phyloP scores from a whole-genome alignment of 2,329 filamentous ascomycete species.

The Pseudogymnoascus sp. region DNA sequence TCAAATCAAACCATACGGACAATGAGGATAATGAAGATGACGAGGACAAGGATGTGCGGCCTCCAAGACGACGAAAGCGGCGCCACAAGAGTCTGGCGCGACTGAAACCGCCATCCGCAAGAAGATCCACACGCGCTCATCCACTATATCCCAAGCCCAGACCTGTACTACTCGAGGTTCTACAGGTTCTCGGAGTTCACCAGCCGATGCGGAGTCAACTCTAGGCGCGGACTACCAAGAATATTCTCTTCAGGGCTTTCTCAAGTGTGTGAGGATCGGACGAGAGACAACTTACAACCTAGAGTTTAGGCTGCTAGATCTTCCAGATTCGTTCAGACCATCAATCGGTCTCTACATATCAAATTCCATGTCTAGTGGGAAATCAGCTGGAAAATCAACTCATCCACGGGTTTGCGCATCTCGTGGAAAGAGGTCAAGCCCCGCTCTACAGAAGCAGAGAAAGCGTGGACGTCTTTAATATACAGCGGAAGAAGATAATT shows the following conservation, averaged over 20 bases:
- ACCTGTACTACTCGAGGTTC: no score
- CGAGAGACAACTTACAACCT: background rate
- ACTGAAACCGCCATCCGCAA: background rate
- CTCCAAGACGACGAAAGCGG: no score
- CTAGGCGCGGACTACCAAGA: background rate
- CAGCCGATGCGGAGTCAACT: background rate
- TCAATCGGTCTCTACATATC: background rate
- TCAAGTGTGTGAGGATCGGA: background rate
- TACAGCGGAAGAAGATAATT: no score
- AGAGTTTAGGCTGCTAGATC: constrained; percentile 4
- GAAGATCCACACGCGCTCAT: no score
- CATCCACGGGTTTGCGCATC: background rate
- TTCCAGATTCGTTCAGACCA: background rate
- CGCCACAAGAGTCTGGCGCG: no score
- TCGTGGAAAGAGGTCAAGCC: background rate
- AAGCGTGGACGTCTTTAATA: no score
- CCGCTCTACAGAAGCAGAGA: background rate
- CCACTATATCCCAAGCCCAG: no score
- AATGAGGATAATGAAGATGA: no score
- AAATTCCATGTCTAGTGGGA: background rate
- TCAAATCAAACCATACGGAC: no score
- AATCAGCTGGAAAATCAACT: background rate
- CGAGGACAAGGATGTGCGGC: no score
- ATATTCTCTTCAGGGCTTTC: background rate
- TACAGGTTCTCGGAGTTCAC: no score